Evolutionary conservation across 495 filamentous ascomycete species (phyloP).

Genomic region (Aspergillus nidulans): DNA sequence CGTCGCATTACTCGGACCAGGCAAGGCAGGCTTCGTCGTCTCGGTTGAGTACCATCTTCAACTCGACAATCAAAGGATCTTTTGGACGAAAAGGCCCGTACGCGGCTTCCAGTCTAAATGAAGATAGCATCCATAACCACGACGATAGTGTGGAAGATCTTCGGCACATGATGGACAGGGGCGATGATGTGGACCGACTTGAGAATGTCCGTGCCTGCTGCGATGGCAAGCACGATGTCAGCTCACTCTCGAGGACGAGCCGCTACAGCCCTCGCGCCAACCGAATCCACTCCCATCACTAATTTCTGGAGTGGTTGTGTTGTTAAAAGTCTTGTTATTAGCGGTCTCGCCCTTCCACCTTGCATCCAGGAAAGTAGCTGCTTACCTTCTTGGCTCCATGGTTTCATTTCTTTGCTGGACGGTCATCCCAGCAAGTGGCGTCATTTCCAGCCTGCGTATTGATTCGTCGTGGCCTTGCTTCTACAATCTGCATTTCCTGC

Average conservation of each 20-base stretch:
- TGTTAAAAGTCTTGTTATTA: conserved; percentile 22
- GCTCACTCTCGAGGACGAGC: conserved; percentile 44
- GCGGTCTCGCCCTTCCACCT: not conserved
- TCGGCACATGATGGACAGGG: conserved; percentile 65
- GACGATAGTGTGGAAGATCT: conserved; percentile 80
- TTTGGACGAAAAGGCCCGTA: conserved; percentile 39
- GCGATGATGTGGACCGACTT: conserved; percentile 67
- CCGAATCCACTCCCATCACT: conserved; percentile 39
- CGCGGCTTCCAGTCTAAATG: conserved; percentile 53
- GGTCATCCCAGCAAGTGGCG: conserved; percentile 6
- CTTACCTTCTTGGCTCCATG: not conserved
- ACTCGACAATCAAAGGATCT: conserved; percentile 44
- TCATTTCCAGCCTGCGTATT: conserved; percentile 6
- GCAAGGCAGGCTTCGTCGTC: conserved; percentile 36
- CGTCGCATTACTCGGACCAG: conserved; percentile 36
- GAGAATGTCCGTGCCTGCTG: conserved; percentile 97
- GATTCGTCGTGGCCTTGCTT: conserved; percentile 14
- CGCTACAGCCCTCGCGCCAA: conserved; percentile 40
- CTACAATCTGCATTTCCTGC: conserved; percentile 13
- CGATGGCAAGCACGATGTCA: conserved; percentile 70
- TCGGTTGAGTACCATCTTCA: conserved; percentile 41
- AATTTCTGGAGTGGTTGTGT: conserved; percentile 8
- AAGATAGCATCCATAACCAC: conserved; percentile 59
- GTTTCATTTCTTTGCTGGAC: conserved; percentile 7
- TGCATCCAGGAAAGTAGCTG: not conserved